phyloP scores from a whole-genome alignment of 352 stramenopile species.

The Poterioochromonas sp. region DNA sequence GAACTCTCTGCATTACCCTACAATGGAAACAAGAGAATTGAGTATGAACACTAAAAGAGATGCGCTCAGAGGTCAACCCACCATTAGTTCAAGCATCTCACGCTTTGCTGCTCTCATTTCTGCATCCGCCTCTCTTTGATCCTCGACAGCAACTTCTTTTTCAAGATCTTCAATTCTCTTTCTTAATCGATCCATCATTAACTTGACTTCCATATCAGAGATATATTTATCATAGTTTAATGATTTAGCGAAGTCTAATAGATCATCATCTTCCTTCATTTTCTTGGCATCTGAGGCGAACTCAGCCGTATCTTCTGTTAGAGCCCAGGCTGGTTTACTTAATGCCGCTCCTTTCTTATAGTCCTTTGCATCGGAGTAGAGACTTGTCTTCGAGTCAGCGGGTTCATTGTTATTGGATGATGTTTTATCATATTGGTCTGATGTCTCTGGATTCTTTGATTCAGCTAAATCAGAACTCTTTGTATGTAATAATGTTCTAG shows the following conservation, averaged over 20 bases:
- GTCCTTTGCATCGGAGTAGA: not conserved
- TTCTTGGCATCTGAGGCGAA: slow-evolving; percentile 52
- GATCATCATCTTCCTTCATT: slow-evolving; percentile 69
- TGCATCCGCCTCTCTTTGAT: slow-evolving; percentile 59
- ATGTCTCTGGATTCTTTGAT: not conserved
- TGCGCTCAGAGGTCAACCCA: too few relatives aligned
- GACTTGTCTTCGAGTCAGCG: not conserved
- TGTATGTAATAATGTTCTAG: not conserved
- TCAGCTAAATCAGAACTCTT: not conserved
- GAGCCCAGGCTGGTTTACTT: slow-evolving; percentile 71
- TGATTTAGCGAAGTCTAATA: slow-evolving; percentile 82
- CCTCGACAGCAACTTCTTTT: slow-evolving; percentile 65
- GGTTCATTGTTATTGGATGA: slow-evolving; percentile 26
- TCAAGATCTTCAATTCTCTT: slow-evolving; percentile 76
- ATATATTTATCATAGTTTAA: slow-evolving; percentile 87
- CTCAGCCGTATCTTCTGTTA: slow-evolving; percentile 69
- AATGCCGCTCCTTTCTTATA: too few relatives aligned
- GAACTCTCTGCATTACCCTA: not conserved
- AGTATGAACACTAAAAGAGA: too few relatives aligned
- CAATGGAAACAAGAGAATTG: not conserved
- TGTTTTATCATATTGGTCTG: slow-evolving; percentile 24
- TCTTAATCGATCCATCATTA: slow-evolving; percentile 63
- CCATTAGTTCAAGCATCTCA: slow-evolving; percentile 26
- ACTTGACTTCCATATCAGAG: slow-evolving; percentile 63
- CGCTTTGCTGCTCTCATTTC: slow-evolving; percentile 34